These are phyloP conservation scores for Fraxinus sp. DNA, from an alignment of 305 asterid species.

Conservation along the genomic window DNA sequence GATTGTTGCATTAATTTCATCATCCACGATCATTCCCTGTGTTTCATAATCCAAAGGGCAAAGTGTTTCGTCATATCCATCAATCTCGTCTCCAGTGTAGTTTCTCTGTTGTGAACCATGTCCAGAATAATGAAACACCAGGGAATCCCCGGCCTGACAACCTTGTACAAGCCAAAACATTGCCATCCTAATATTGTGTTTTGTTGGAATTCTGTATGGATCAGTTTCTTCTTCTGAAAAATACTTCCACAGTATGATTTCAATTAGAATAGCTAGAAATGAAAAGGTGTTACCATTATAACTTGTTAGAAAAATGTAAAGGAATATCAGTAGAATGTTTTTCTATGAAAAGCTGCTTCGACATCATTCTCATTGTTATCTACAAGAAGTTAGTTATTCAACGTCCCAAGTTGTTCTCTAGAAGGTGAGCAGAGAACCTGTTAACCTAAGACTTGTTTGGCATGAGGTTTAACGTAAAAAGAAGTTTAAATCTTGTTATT, in stretches of 20 bases:
- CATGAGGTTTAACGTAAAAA: neutral
- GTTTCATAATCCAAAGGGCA: slow-evolving; percentile 76
- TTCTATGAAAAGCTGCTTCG: neutral
- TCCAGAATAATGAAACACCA: slow-evolving; percentile 86
- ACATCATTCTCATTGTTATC: neutral
- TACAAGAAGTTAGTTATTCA: neutral
- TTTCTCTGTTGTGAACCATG: slow-evolving; percentile 84
- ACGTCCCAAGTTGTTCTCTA: neutral
- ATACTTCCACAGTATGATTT: slow-evolving; percentile 24
- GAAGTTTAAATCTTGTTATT: neutral
- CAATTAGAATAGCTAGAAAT: slow-evolving; percentile 17
- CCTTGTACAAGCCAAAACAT: slow-evolving; percentile 88
- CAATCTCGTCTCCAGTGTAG: slow-evolving; percentile 84
- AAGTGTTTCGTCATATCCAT: slow-evolving; percentile 86
- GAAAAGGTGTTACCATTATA: neutral
- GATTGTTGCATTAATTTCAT: slow-evolving; percentile 72
- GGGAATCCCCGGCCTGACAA: slow-evolving; percentile 86
- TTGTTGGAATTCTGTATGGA: slow-evolving; percentile 78
- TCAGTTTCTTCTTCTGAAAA: slow-evolving; percentile 82
- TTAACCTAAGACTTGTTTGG: neutral
- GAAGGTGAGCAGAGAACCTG: neutral
- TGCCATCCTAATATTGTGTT: slow-evolving; percentile 88
- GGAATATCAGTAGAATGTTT: neutral
- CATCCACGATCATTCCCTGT: slow-evolving; percentile 83
- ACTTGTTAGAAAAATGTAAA: neutral